These are phyloP conservation scores for Amanita thiersii DNA, from an alignment of 768 basidiomycete species.

Conservation along the genomic window DNA sequence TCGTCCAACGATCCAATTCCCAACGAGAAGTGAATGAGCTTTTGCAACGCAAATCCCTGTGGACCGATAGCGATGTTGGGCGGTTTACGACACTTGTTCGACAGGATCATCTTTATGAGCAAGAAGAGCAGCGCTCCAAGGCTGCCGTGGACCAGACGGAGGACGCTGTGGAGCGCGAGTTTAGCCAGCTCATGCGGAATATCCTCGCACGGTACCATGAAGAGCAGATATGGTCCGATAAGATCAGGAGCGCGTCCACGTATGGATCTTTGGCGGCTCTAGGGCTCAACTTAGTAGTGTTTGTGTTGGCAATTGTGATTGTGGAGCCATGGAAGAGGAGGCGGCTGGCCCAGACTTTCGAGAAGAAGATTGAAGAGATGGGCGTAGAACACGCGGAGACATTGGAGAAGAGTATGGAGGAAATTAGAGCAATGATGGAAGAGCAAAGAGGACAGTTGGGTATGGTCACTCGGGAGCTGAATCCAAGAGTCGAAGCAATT, in stretches of 20 bases:
- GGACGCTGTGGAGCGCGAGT: conserved; percentile 76
- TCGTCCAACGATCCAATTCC: conserved; percentile 71
- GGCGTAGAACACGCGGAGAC: conserved; percentile 42
- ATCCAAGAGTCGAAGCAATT: conserved; percentile 10
- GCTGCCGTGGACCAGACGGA: conserved; percentile 60
- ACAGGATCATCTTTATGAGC: conserved; percentile 82
- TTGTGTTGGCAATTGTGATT: conserved; percentile 79
- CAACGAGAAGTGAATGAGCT: conserved; percentile 97
- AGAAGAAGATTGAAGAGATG: conserved; percentile 70
- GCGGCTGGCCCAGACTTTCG: conserved; percentile 81
- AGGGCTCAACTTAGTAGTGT: conserved; percentile 83
- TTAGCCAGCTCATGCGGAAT: conserved; percentile 77
- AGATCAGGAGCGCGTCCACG: conserved; percentile 91
- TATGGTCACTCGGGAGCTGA: conserved; percentile 18
- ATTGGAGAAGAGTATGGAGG: conserved; percentile 39
- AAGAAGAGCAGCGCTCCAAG: conserved; percentile 69
- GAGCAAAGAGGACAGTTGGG: conserved; percentile 31
- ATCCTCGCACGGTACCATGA: conserved; percentile 95
- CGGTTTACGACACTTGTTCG: conserved; percentile 88
- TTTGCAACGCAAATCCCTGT: conserved; percentile 86
- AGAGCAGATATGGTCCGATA: conserved; percentile 99
- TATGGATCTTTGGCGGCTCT: conserved; percentile 86
- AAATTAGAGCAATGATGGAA: conserved; percentile 39
- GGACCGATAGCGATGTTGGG: conserved; percentile 83
- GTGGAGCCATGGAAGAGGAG: conserved; percentile 97